Percentiles rank a stretch among this genome's conserved stretches.
phyloP scores from a whole-genome alignment of 208 protist species.

The Crithidia brevicula region DNA sequence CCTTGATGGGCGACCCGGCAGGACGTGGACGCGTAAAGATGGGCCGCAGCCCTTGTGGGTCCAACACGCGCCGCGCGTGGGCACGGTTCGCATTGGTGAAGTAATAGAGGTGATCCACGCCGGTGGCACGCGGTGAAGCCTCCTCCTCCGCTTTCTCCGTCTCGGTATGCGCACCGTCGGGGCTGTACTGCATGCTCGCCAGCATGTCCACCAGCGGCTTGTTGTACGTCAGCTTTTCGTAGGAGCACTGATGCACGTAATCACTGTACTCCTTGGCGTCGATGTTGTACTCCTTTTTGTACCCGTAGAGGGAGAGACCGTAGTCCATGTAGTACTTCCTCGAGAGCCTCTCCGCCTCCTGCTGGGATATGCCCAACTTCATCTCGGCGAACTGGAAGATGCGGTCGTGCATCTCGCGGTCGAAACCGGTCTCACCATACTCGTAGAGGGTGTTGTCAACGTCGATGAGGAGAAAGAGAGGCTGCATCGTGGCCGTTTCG shows the following conservation, averaged over 20 bases:
- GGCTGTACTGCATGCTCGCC: conserved; percentile 38
- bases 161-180: neutral
- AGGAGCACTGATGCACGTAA: conserved; percentile 72
- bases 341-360: conserved; percentile 43
- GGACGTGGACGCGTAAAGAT: conserved; percentile 43
- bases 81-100: conserved; percentile 71
- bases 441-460: conserved; percentile 85
- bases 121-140: no score
- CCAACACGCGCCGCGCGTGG: conserved; percentile 58
- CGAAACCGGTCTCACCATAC: conserved; percentile 55
- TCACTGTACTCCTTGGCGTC: conserved; percentile 67
- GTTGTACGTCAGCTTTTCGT: conserved; percentile 51
- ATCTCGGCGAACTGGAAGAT: conserved; percentile 52
- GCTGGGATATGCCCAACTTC: conserved; percentile 31
- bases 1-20: conserved; percentile 29
- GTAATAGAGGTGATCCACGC: conserved; percentile 69
- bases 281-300: conserved; percentile 58
- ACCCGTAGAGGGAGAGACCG: conserved; percentile 65
- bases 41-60: conserved; percentile 48
- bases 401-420: conserved; percentile 53
- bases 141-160: neutral
- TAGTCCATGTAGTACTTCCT: conserved; percentile 53
- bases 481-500: neutral
- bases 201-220: conserved; percentile 54
- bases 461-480: conserved; percentile 72